A percentile compares a stretch with the other conserved stretches of the same genome.
phyloP scores from a whole-genome alignment of 305 asterid genomes.

The Salvia sclarea region DNA sequence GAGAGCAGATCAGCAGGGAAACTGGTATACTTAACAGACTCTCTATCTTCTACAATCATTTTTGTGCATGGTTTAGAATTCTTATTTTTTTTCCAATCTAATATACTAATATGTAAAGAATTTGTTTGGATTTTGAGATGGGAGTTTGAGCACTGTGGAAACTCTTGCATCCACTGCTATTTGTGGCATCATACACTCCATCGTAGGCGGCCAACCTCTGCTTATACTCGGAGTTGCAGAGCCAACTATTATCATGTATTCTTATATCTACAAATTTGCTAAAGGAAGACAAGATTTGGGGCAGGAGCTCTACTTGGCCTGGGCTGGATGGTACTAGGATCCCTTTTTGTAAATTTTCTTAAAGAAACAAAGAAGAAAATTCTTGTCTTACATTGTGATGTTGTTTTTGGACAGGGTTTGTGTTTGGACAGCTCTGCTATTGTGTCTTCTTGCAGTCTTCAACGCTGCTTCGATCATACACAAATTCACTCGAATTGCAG shows the following conservation, averaged over 20 bases:
- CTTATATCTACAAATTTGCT: constrained; percentile 67
- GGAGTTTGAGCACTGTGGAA: constrained; percentile 68
- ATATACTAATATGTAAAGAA: too few species aligned
- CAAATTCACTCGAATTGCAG: constrained; percentile 67
- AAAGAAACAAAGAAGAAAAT: not conserved
- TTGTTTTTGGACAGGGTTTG: constrained; percentile 54
- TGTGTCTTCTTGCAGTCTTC: constrained; percentile 63
- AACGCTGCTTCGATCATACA: constrained; percentile 53
- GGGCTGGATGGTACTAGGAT: constrained; percentile 66
- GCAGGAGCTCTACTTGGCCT: constrained; percentile 57
- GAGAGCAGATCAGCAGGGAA: constrained; percentile 7
- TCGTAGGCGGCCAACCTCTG: constrained; percentile 72
- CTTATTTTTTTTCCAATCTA: too few species aligned
- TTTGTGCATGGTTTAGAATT: too few species aligned
- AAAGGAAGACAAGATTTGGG: constrained; percentile 53
- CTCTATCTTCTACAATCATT: not conserved
- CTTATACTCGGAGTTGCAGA: constrained; percentile 77
- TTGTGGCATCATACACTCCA: constrained; percentile 71
- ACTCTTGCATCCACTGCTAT: constrained; percentile 73
- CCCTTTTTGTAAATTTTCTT: not conserved
- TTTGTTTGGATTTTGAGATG: constrained; percentile 37
- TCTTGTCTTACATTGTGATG: not conserved
- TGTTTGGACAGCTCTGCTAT: constrained; percentile 65
- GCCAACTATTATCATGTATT: constrained; percentile 76
- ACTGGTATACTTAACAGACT: not conserved